Conservation (phyloP, 2,329 filamentous ascomycete genomes). For the Claviceps paspali region DNA sequence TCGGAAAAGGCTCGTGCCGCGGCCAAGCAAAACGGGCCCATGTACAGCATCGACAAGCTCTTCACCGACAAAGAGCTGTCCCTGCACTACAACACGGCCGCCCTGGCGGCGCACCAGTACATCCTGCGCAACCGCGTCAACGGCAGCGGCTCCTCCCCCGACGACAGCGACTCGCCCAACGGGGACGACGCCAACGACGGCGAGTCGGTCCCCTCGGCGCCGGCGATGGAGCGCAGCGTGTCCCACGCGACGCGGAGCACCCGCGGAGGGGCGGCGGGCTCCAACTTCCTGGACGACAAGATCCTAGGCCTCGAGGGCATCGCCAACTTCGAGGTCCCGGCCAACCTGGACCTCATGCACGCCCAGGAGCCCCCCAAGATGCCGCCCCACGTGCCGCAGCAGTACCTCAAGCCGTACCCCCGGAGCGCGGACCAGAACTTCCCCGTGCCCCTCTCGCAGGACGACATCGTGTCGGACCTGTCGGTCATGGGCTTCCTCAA, state of each 20-base stretch:
- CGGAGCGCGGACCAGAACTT: constrained; percentile 40
- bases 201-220: constrained; percentile 31
- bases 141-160: constrained; percentile 32
- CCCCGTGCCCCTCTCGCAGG: constrained; percentile 31
- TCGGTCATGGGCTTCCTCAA: constrained; percentile 43
- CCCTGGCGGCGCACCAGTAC: constrained; percentile 46
- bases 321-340: constrained; percentile 41
- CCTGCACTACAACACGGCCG: constrained; percentile 48
- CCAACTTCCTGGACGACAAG: constrained; percentile 42
- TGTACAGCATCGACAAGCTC: constrained; percentile 54
- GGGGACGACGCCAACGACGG: constrained; percentile 35
- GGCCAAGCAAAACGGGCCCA: constrained; percentile 40
- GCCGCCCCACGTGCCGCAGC: constrained; percentile 39
- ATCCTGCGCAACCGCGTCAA: constrained; percentile 41
- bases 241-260: constrained; percentile 51
- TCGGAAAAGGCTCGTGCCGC: constrained; percentile 39
- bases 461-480: constrained; percentile 39
- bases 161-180: constrained; percentile 38
- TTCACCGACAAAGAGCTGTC: constrained; percentile 56
- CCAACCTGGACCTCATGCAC: constrained; percentile 41
- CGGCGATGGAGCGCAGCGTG: constrained; percentile 46
- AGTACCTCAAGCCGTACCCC: constrained; percentile 43
- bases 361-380: constrained; percentile 41
- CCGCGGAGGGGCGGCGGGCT: constrained; percentile 30
- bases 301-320: constrained; percentile 45